A percentile compares a stretch with the other conserved stretches of the same genome.
Conservation (phyloP, 768 basidiomycete genomes). For the Tricholoma terreum region DNA sequence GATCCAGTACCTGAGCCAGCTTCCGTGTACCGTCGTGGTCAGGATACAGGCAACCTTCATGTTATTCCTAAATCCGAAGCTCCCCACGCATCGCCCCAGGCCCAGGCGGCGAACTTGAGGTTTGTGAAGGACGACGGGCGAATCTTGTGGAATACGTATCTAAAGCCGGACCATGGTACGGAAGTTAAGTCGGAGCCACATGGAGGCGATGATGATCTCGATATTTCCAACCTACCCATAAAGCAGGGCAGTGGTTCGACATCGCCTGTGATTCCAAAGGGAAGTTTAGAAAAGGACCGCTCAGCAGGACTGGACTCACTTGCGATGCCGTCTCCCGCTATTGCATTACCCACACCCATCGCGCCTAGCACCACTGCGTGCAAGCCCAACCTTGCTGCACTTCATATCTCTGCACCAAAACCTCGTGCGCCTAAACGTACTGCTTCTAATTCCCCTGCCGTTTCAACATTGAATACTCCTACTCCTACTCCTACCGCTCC, state of each 20-base stretch:
- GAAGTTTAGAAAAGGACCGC: background rate
- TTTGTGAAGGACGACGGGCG: slow-evolving; percentile 18
- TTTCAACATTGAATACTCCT: background rate
- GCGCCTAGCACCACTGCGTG: background rate
- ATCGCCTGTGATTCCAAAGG: background rate
- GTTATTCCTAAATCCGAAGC: slow-evolving; percentile 18
- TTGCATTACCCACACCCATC: background rate
- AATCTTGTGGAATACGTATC: slow-evolving; percentile 12
- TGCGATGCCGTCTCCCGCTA: background rate
- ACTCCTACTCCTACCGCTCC: background rate
- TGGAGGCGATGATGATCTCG: background rate
- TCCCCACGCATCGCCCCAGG: slow-evolving; percentile 20
- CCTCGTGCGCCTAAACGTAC: background rate
- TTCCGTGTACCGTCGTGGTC: slow-evolving; percentile 17
- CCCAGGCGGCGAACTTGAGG: slow-evolving; percentile 27
- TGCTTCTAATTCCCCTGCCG: background rate
- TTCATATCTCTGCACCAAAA: background rate
- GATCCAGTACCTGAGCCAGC: background rate
- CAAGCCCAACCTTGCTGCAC: background rate
- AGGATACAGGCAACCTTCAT: slow-evolving; percentile 26
- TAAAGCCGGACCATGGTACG: slow-evolving; percentile 3
- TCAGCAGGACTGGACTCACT: background rate
- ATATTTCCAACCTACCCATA: background rate
- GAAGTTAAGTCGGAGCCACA: slow-evolving; percentile 8
- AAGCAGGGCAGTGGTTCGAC: background rate